These are phyloP conservation scores for Coemansia sp. DNA, from an alignment of 192 early-diverging fungal genomes.

Conservation along the genomic window DNA sequence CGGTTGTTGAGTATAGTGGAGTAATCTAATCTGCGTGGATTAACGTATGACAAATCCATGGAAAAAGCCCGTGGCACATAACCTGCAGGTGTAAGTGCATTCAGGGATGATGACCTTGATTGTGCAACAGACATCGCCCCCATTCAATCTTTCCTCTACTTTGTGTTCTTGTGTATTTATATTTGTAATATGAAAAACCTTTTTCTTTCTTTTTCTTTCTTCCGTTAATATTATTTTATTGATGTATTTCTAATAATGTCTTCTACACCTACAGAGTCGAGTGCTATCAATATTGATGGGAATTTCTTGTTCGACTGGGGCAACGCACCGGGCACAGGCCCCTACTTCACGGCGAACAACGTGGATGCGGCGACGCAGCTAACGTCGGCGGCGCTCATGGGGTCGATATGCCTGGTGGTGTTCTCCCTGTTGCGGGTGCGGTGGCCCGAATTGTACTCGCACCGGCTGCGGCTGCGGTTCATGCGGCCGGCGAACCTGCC, in stretches of 20 bases:
- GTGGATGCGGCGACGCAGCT: constrained; percentile 53
- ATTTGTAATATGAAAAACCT: not conserved
- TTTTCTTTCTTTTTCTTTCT: not conserved
- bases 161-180: too few species aligned
- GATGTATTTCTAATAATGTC: not conserved
- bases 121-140: not conserved
- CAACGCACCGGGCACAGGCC: constrained; percentile 49
- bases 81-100: not conserved
- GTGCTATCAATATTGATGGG: constrained; percentile 26
- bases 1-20: constrained; percentile 1
- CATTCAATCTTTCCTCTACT: not conserved
- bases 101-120: not conserved
- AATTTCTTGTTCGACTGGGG: constrained; percentile 47
- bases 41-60: not conserved
- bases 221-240: not conserved
- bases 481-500: constrained; percentile 52
- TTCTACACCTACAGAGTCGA: not conserved
- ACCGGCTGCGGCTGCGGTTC: constrained; percentile 47
- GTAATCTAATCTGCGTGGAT: not conserved
- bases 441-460: constrained; percentile 55
- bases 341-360: constrained; percentile 49
- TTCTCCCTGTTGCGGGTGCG: constrained; percentile 49
- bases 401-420: constrained; percentile 27
- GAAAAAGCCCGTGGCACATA: not conserved
- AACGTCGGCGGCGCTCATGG: constrained; percentile 44